A percentile compares a stretch with the other conserved stretches of the same genome.
Evolutionary conservation across 2,329 filamentous ascomycete genomes (phyloP).

Genomic region (Cladorrhinum sp.): DNA sequence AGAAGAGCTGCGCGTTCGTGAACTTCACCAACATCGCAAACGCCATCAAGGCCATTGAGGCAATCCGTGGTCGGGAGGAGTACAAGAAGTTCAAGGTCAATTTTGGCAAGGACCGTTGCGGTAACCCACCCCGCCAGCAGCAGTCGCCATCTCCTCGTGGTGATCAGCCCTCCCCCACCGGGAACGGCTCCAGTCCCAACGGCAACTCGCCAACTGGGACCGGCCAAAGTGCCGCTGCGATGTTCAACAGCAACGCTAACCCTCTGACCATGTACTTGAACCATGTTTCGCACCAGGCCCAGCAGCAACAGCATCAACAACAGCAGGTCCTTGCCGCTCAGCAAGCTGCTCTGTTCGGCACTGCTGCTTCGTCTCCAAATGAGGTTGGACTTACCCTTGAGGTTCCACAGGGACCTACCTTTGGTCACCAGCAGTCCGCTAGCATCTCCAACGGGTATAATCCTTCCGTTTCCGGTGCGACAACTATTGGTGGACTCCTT

Average conservation of each 20-base stretch:
- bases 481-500: conserved; percentile 73
- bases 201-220: conserved; percentile 55
- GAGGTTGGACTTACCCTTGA: conserved; percentile 51
- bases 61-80: conserved; percentile 88
- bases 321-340: conserved; percentile 69
- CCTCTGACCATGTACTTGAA: conserved; percentile 91
- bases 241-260: conserved; percentile 82
- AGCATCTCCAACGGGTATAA: conserved; percentile 65
- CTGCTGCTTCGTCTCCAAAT: conserved; percentile 59
- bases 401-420: conserved; percentile 58
- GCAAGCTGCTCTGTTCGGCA: conserved; percentile 78
- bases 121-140: conserved; percentile 86
- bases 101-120: conserved; percentile 97
- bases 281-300: conserved; percentile 71
- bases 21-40: conserved; percentile 99
- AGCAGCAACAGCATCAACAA: conserved; percentile 72
- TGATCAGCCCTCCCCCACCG: conserved; percentile 57
- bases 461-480: conserved; percentile 53
- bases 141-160: conserved; percentile 65
- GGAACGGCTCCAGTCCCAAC: conserved; percentile 59
- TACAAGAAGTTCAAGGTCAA: conserved; percentile 99
- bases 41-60: conserved; percentile 98
- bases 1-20: conserved; percentile 99
- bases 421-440: conserved; percentile 62
- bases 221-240: conserved; percentile 56